A percentile compares a stretch with the other conserved stretches of the same genome.
Evolutionary conservation across 352 stramenopile species (phyloP).

Genomic region (Globisporangium echinulatum): DNA sequence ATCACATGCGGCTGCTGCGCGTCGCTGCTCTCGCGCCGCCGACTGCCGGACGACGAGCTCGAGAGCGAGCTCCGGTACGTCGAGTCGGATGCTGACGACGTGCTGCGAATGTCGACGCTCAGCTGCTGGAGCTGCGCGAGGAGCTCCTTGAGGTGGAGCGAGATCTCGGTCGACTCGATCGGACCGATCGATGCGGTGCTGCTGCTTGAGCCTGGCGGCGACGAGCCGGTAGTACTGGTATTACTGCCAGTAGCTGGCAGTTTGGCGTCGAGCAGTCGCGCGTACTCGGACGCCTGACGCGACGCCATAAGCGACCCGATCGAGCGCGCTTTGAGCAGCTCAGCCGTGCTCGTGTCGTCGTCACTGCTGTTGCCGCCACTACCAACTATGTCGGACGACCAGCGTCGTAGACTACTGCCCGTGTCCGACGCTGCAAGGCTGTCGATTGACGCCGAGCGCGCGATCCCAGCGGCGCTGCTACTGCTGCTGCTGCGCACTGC

Average conservation of each 20-base stretch:
- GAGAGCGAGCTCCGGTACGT: conserved; percentile 78
- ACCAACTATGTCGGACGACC: neutral
- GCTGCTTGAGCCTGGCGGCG: neutral
- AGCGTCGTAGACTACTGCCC: conserved; percentile 1
- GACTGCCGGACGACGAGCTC: conserved; percentile 36
- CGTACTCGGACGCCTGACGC: conserved; percentile 30
- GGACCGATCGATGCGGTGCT: conserved; percentile 18
- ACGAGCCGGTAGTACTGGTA: neutral
- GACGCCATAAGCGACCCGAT: conserved; percentile 37
- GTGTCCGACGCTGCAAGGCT: conserved; percentile 20
- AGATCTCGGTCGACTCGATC: conserved; percentile 53
- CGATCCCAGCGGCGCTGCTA: conserved; percentile 13
- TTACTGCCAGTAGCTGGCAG: neutral
- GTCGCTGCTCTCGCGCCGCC: conserved; percentile 9
- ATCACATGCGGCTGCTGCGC: conserved; percentile 7
- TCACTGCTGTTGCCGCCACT: conserved; percentile 17
- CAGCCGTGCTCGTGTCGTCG: conserved; percentile 19
- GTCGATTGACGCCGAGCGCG: conserved; percentile 28
- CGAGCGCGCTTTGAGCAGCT: conserved; percentile 44
- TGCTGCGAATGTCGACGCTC: conserved; percentile 59
- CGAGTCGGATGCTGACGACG: conserved; percentile 36
- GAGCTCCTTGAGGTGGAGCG: conserved; percentile 62
- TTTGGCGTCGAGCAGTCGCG: conserved; percentile 24
- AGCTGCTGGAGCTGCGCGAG: conserved; percentile 66
- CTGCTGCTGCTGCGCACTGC: conserved; percentile 25